phyloP scores from a whole-genome alignment of 768 basidiomycete genomes.

The Gelatoporia subvermispora region DNA sequence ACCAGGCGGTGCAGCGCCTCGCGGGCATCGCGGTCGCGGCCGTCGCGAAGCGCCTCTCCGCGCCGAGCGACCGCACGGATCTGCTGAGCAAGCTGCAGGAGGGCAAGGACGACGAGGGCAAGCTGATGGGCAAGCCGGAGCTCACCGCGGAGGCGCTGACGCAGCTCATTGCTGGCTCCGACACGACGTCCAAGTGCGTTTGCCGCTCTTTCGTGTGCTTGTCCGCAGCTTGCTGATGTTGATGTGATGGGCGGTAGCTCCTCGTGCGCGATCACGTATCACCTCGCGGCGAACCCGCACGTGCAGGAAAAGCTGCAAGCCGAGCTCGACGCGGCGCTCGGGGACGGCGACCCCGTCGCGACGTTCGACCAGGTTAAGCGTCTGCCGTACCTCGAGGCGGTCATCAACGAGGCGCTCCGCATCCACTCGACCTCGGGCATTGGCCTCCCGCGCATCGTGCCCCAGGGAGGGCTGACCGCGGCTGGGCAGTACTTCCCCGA shows the following conservation, averaged over 20 bases:
- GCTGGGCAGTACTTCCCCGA: conserved; percentile 57
- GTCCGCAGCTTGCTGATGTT: background rate
- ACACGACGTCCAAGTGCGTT: conserved; percentile 87
- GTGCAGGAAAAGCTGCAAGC: conserved; percentile 69
- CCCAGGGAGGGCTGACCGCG: conserved; percentile 66
- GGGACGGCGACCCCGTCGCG: conserved; percentile 56
- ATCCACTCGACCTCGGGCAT: conserved; percentile 80
- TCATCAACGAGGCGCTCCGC: conserved; percentile 82
- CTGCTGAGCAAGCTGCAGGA: conserved; percentile 76
- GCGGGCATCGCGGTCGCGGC: conserved; percentile 78
- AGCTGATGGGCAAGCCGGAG: conserved; percentile 76
- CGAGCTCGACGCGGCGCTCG: conserved; percentile 64
- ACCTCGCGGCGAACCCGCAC: conserved; percentile 64
- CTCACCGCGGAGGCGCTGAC: conserved; percentile 87
- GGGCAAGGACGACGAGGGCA: conserved; percentile 75
- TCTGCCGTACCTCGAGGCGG: conserved; percentile 78
- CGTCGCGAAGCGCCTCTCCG: conserved; percentile 53
- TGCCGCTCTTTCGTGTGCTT: background rate
- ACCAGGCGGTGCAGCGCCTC: conserved; percentile 61
- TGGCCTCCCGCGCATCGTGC: conserved; percentile 77
- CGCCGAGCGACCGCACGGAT: conserved; percentile 71
- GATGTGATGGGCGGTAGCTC: conserved; percentile 47
- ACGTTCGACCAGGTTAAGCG: conserved; percentile 67
- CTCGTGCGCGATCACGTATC: conserved; percentile 84
- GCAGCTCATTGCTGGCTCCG: conserved; percentile 82